A percentile compares a stretch with the other conserved stretches of the same genome.
Conservation (phyloP, 495 filamentous ascomycete genomes). For the Talaromyces thailandensis region DNA sequence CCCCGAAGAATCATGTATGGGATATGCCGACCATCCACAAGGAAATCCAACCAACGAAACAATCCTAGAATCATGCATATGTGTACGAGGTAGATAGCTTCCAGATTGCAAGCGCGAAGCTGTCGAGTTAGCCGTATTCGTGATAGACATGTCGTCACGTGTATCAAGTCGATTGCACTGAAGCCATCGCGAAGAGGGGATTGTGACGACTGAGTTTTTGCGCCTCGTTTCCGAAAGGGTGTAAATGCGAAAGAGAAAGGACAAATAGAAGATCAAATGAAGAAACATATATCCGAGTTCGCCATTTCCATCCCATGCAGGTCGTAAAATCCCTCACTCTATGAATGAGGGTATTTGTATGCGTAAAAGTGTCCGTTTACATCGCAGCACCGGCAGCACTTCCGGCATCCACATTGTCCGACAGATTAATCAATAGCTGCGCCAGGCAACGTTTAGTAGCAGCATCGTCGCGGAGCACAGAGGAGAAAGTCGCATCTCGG, state of each 20-base stretch:
- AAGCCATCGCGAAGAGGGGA: neutral
- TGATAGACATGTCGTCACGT: neutral
- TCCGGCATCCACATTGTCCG: conserved; percentile 76
- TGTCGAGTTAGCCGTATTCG: conserved; percentile 16
- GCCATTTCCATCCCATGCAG: conserved; percentile 43
- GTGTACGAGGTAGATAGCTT: conserved; percentile 19
- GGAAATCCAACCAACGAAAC: conserved; percentile 5
- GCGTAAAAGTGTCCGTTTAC: conserved; percentile 33
- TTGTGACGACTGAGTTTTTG: conserved; percentile 4
- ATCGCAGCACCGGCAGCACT: conserved; percentile 35
- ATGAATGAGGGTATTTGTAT: conserved; percentile 29
- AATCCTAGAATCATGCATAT: conserved; percentile 2
- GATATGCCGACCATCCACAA: conserved; percentile 2
- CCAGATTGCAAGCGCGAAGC: conserved; percentile 12
- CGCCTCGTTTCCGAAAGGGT: neutral
- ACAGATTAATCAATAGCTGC: conserved; percentile 93
- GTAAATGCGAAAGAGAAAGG: conserved; percentile 2
- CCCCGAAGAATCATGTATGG: neutral
- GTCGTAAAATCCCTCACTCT: conserved; percentile 29
- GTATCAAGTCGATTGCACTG: neutral
- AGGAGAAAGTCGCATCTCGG: conserved; percentile 93
- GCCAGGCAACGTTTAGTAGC: conserved; percentile 97
- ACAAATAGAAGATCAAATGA: conserved; percentile 9
- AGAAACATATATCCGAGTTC: conserved; percentile 29
- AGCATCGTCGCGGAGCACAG: conserved; percentile 92